Percentiles rank a stretch among this genome's conserved stretches.
Conservation (phyloP, 768 basidiomycete genomes). For the Hemileccinum impolitum region DNA sequence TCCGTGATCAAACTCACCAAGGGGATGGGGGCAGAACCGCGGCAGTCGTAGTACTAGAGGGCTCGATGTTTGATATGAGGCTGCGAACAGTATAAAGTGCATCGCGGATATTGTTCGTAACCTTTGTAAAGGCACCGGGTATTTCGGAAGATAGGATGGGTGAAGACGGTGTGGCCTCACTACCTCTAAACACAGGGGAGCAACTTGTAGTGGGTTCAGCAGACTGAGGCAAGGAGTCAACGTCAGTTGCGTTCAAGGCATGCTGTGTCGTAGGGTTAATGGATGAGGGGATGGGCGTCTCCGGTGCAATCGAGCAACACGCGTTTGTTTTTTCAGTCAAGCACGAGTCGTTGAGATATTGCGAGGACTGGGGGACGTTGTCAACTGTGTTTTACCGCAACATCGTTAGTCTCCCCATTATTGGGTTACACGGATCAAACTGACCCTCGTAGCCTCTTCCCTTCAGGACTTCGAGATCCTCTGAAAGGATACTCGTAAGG, state of each 20-base stretch:
- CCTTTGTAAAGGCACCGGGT: not conserved
- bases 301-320: not conserved
- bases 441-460: constrained; percentile 79
- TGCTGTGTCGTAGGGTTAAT: not conserved
- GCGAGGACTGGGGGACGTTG: constrained; percentile 77
- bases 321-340: constrained; percentile 41
- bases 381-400: constrained; percentile 55
- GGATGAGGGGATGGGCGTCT: not conserved
- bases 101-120: not conserved
- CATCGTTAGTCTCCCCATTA: not conserved
- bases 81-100: not conserved
- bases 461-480: constrained; percentile 75
- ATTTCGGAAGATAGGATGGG: no score
- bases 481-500: constrained; percentile 88
- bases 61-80: no score
- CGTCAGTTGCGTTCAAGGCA: not conserved
- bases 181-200: no score
- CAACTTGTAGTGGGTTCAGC: no score
- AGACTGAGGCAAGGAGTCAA: not conserved
- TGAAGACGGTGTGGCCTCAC: no score
- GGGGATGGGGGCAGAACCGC: no score
- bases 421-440: constrained; percentile 5
- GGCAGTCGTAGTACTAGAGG: no score
- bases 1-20: not conserved
- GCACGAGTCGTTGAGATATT: constrained; percentile 46